Conservation (phyloP, 163 green algal genomes). For the Volvox carteri region DNA sequence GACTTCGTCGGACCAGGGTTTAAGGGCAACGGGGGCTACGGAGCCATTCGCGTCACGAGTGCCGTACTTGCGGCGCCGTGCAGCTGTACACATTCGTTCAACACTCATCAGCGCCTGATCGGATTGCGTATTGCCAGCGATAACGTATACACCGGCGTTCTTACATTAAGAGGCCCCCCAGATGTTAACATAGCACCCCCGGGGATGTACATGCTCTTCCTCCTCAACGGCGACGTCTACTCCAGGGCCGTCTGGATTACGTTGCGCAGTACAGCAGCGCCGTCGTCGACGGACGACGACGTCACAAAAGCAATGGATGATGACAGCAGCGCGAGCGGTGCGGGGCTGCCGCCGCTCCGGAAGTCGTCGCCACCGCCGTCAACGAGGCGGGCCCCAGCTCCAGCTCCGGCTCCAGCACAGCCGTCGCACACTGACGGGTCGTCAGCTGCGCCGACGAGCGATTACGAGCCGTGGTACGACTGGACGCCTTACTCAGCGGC, state of each 20-base stretch:
- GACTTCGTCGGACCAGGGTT: background rate
- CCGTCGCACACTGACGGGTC: background rate
- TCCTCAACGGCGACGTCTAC: slow-evolving; percentile 56
- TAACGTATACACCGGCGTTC: background rate
- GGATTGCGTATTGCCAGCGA: slow-evolving; percentile 13
- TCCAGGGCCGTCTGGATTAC: slow-evolving; percentile 21
- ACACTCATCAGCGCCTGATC: slow-evolving; percentile 57
- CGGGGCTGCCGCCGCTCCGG: background rate
- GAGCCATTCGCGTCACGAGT: background rate
- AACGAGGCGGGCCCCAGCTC: background rate
- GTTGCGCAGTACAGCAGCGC: slow-evolving; percentile 10
- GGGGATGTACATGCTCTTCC: slow-evolving; percentile 58
- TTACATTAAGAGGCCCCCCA: slow-evolving; percentile 19
- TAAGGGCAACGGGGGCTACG: slow-evolving; percentile 23
- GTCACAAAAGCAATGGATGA: background rate
- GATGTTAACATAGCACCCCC: slow-evolving; percentile 32
- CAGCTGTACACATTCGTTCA: slow-evolving; percentile 54
- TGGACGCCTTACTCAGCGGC: background rate
- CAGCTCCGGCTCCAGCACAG: background rate
- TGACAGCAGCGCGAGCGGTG: background rate
- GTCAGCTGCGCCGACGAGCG: background rate
- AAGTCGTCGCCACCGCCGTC: background rate
- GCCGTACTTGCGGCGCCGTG: slow-evolving; percentile 56
- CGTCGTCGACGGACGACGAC: background rate
- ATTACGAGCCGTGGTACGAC: slow-evolving; percentile 2